Evolutionary conservation across 169 alveolate genomes (phyloP), one percentile per base, ranked within the genome.

Genomic region (Cryptosporidium canis): DNA sequence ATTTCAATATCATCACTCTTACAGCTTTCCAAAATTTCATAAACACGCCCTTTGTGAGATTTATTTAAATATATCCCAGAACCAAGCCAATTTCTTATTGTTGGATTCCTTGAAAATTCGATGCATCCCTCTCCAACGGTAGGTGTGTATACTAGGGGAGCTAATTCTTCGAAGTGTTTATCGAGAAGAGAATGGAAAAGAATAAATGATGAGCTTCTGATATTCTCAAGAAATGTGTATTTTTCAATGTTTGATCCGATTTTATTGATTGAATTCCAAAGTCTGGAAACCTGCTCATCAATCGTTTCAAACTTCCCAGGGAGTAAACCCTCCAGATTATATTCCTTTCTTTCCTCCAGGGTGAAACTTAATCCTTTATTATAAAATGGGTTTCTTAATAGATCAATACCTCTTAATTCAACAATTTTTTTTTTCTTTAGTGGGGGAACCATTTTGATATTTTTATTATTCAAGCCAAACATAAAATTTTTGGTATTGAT

Each of bases 141-240:
- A 16, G 93, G 93, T 12, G 93, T 91, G 61, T 91, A 91, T 14
- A 91, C 91, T 56, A 91, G 56, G 29, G 93, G 93, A 65, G 90
- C 72, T 39, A 85, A 39, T n/a, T 83, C 93, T 47, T 66, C 37
- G 27, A 91, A 66, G 85, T 91, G 39, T 27, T 51, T 65, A 33
- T 64, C 85, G 16, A 91, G 70, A 21, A 91, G 43, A 18, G 90
- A 47, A 61, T 72, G 85, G 87, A 72, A 91, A 47, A 91, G 65
- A 41, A 85, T 77, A 16, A 70, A 68, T 24, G 90, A 83, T n/a
- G 92, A 67, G 21, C 85, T 91, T 66, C 83, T 90, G 2, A 91
- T 66, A 27, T 67, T 63, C 24, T 70, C 90, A 31, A 91, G 83
- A 67, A 85, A 83, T 43, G 77, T 85, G 65, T 85, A 91, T 31